phyloP scores from a whole-genome alignment of 805 yeast genomes.

The Cyberlindnera veronae region DNA sequence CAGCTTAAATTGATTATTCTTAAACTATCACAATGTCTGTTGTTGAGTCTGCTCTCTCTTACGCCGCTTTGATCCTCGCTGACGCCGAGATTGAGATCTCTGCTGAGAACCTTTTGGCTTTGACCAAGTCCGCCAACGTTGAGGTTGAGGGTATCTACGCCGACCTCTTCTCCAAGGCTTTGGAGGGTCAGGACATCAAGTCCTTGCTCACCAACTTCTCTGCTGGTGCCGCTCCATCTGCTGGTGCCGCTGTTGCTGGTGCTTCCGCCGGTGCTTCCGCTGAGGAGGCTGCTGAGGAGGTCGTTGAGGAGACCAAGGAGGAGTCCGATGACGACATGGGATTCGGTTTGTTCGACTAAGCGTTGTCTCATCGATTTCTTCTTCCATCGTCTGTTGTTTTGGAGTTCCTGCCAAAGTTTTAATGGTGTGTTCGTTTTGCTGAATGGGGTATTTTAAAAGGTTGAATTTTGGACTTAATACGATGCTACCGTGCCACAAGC shows the following conservation, averaged over 20 bases:
- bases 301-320: conserved; percentile 51
- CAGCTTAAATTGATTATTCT: conserved; percentile 33
- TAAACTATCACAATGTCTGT: conserved; percentile 48
- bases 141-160: conserved; percentile 82
- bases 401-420: conserved; percentile 4
- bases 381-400: conserved; percentile 1
- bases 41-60: conserved; percentile 75
- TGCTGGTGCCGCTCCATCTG: conserved; percentile 79
- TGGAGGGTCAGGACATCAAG: conserved; percentile 79
- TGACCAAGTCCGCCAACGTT: conserved; percentile 81
- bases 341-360: conserved; percentile 85
- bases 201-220: conserved; percentile 66
- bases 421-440: conserved; percentile 9
- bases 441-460: conserved; percentile 1
- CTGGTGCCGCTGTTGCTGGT: conserved; percentile 76
- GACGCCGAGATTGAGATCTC: conserved; percentile 88
- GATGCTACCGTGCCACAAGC: conserved; percentile 2
- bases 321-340: conserved; percentile 86
- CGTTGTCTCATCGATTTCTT: conserved; percentile 35
- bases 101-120: conserved; percentile 74
- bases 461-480: conserved; percentile 1
- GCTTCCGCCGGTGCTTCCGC: conserved; percentile 54
- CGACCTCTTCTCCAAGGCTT: conserved; percentile 84
- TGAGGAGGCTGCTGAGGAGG: conserved; percentile 56
- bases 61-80: conserved; percentile 93